phyloP scores from a whole-genome alignment of 257 asterid genomes.

The Solanum chmielewskii region DNA sequence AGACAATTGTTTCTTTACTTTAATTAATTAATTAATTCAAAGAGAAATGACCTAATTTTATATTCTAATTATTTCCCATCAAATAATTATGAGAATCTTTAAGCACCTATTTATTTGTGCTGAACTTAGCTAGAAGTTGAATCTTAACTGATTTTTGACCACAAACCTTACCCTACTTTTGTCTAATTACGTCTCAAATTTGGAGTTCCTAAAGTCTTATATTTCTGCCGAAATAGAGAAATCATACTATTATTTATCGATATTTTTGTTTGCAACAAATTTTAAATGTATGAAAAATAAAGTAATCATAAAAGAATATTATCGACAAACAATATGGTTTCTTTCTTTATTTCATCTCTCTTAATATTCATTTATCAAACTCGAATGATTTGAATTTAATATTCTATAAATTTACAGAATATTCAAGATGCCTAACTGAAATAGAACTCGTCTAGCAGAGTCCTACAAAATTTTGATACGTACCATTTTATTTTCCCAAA shows the following conservation, averaged over 20 bases:
- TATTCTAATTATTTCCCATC: neutral
- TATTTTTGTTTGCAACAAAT: neutral
- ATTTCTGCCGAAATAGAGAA: neutral
- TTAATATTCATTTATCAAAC: too few relatives aligned
- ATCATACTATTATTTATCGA: neutral
- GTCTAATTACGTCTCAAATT: neutral
- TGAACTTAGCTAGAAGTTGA: neutral
- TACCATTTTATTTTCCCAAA: neutral
- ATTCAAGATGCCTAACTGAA: neutral
- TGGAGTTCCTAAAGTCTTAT: neutral
- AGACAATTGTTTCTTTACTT: neutral
- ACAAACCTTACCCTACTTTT: neutral
- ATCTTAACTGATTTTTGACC: neutral
- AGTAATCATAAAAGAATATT: neutral
- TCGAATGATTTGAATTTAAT: too few relatives aligned
- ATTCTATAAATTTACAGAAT: neutral
- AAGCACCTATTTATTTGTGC: neutral
- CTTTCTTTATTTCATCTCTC: neutral
- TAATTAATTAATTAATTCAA: neutral
- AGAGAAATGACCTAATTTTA: neutral
- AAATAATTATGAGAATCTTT: neutral
- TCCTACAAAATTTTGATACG: neutral
- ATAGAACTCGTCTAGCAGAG: neutral
- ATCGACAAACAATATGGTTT: too few relatives aligned
- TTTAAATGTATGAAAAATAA: too few relatives aligned